These are phyloP conservation scores for Fusarium anthophilum DNA, from an alignment of 2,329 filamentous ascomycete species.

Conservation along the genomic window DNA sequence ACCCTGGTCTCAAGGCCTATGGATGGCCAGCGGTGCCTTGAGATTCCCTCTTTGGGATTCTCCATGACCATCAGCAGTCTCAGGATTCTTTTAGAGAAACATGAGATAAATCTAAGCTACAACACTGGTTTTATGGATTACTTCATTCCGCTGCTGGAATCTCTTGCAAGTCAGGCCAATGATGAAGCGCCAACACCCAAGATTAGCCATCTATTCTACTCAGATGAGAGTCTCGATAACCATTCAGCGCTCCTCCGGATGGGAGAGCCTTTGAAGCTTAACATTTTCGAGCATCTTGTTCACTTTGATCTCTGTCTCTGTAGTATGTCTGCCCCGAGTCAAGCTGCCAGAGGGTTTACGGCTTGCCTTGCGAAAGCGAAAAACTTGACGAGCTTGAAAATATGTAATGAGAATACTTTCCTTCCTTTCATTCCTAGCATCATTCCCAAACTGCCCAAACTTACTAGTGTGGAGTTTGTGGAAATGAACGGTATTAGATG, in stretches of 20 bases:
- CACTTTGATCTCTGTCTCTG: slow-evolving; percentile 7
- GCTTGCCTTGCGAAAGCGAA: neutral
- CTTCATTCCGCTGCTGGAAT: neutral
- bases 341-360: neutral
- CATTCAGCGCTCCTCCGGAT: neutral
- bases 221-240: neutral
- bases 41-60: neutral
- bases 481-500: neutral
- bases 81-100: neutral
- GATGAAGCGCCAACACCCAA: neutral
- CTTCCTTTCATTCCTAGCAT: fast-evolving
- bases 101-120: fast-evolving
- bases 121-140: neutral
- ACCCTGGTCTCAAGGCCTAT: slow-evolving; percentile 12
- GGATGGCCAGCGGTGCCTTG: neutral
- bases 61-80: neutral
- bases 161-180: neutral
- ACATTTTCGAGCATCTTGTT: neutral
- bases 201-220: neutral
- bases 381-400: neutral
- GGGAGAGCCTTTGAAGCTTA: neutral
- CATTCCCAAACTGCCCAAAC: neutral
- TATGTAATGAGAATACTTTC: neutral
- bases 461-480: neutral
- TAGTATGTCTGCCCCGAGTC: fast-evolving